Conservation (phyloP, 371 early-diverging fungal genomes). For the Gilbertella persicaria region DNA sequence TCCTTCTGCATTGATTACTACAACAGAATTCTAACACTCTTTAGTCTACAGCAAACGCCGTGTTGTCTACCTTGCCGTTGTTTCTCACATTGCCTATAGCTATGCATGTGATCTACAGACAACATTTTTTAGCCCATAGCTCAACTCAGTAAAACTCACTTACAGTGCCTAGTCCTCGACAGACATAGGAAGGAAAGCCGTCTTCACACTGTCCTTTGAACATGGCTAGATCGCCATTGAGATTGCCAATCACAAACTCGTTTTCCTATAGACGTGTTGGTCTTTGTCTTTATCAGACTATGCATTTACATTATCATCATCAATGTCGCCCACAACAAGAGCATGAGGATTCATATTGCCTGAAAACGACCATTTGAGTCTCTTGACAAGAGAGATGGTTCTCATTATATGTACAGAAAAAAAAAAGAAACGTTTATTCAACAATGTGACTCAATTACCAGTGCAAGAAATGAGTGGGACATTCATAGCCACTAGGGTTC, state of each 20-base stretch:
- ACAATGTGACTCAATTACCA: too few species aligned
- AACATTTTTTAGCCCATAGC: background rate
- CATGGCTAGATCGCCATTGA: constrained; percentile 77
- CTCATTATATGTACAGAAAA: constrained; percentile 38
- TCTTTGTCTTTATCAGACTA: too few species aligned
- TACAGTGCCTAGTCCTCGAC: constrained; percentile 67
- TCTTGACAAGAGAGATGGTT: constrained; percentile 71
- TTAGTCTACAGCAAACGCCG: background rate
- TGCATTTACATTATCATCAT: constrained; percentile 81
- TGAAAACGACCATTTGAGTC: constrained; percentile 75
- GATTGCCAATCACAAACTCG: constrained; percentile 83
- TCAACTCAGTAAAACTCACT: background rate
- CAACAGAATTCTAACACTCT: constrained; percentile 54
- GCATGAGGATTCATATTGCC: constrained; percentile 86
- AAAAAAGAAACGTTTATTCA: too few species aligned
- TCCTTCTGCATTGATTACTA: constrained; percentile 70
- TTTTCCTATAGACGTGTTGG: too few species aligned
- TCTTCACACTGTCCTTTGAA: constrained; percentile 69
- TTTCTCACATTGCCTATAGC: constrained; percentile 70
- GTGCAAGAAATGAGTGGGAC: constrained; percentile 33
- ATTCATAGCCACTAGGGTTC: constrained; percentile 45
- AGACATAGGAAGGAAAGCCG: constrained; percentile 57
- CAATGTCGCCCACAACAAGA: constrained; percentile 80
- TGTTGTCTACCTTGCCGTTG: constrained; percentile 45
- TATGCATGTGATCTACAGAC: constrained; percentile 64